Evolutionary conservation across 2,329 filamentous ascomycete genomes (phyloP), one percentile per base, ranked within the genome.

Genomic region (Colletotrichum musae): DNA sequence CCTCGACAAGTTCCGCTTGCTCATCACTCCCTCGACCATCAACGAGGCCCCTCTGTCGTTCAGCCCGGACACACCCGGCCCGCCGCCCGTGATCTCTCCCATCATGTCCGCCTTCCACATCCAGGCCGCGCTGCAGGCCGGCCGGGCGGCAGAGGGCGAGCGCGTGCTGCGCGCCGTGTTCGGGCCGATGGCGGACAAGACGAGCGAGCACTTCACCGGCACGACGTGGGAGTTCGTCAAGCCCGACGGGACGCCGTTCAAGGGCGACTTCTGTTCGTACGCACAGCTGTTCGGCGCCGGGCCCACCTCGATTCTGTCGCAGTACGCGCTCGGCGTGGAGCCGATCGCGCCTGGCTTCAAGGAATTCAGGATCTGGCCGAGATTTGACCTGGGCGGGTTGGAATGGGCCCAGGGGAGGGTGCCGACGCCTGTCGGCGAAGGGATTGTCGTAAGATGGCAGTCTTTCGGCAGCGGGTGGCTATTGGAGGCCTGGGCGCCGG

Each of bases 201-300:
- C 58, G 32, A 53, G 48, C 36, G 58, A 52, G 9, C 58, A 61
- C 36, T 61, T 61, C 32, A 61, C 58, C 28, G 58, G 58, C 13
- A 61, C 48, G 0, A 61, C 58, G 13, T 61, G 48, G 58, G 48
- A 51, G 24, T 45, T 52, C 24, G 15, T 53, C 47, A 61, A 43
- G 24, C 21, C 58, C 21, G 48, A 61, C 12, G 58, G 58, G 47
- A 61, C 58, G 32, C 58, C 58, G 7, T 61, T 53, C 24, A 45
- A 61, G 15, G 45, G 57, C n/a, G 45, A 59, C 18, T 26, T 59
- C 13, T 59, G 57, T 13, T 59, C 57, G 7, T 59, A 59, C 57
- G 57, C 45, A n/a, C 45, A 59, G 15, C 45, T 59, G 6, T 59
- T 59, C 21, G 45, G 45, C 13, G 57, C 45, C 7, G 57, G 45